Percentiles rank a stretch among this genome's conserved stretches.
These are phyloP conservation scores for Prunus campanulata DNA, from an alignment of 306 rosid species.

Conservation along the genomic window DNA sequence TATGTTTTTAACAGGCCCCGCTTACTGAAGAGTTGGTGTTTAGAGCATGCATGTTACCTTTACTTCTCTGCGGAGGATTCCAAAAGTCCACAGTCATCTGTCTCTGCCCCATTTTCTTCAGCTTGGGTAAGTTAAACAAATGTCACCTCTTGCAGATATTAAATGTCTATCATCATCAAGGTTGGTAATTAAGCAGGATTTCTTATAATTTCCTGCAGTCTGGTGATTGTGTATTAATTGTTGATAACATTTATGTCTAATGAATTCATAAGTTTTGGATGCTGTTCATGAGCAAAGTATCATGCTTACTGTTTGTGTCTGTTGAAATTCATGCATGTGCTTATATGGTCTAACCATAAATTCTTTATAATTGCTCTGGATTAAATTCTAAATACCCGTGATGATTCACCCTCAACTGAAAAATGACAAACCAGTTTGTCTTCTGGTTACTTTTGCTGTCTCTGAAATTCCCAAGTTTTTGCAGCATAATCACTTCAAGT, in stretches of 20 bases:
- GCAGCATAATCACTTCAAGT: not conserved
- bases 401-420: not conserved
- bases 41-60: slow-evolving; percentile 91
- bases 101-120: slow-evolving; percentile 86
- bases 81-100: slow-evolving; percentile 44
- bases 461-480: not conserved
- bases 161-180: not conserved
- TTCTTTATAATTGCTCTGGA: too few species aligned
- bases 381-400: not conserved
- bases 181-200: not conserved
- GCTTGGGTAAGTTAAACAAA: slow-evolving; percentile 59
- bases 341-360: too few species aligned
- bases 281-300: not conserved
- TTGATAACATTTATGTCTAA: too few species aligned
- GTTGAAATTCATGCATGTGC: not conserved
- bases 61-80: slow-evolving; percentile 91
- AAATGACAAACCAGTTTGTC: not conserved
- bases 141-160: slow-evolving; percentile 11
- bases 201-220: not conserved
- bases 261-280: not conserved
- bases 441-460: slow-evolving; percentile 2
- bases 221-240: not conserved
- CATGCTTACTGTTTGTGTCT: not conserved
- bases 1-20: slow-evolving; percentile 67
- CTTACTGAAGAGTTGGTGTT: slow-evolving; percentile 90